Percentiles rank a stretch among this genome's conserved stretches.
These are phyloP conservation scores for Kalaharituber pfeilii DNA, from an alignment of 2,329 filamentous ascomycete genomes.

Conservation along the genomic window DNA sequence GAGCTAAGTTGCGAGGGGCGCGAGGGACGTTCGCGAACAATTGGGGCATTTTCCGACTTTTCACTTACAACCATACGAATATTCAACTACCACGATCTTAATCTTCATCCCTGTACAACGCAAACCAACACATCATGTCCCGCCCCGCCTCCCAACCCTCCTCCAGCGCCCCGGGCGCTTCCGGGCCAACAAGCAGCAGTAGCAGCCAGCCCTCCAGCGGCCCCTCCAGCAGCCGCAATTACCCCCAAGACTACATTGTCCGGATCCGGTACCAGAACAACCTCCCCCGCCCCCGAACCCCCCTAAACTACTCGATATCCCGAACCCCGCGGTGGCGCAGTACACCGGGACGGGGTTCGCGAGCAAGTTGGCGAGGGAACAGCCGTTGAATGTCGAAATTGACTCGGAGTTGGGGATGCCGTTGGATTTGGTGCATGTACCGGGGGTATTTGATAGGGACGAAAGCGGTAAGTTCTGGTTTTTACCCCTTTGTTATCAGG, in stretches of 20 bases:
- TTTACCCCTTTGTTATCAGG: too few relatives aligned
- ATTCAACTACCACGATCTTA: too few relatives aligned
- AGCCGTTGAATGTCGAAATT: constrained; percentile 88
- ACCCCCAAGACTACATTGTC: constrained; percentile 93
- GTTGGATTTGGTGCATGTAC: constrained; percentile 84
- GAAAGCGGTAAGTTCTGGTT: constrained; percentile 53
- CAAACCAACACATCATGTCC: not conserved
- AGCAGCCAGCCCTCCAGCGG: constrained; percentile 1
- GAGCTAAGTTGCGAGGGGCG: constrained; percentile 31
- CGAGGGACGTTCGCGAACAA: constrained; percentile 44
- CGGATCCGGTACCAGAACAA: constrained; percentile 91
- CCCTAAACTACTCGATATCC: constrained; percentile 91
- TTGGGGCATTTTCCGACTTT: too few relatives aligned
- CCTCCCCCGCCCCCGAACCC: constrained; percentile 80
- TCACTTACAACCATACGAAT: too few relatives aligned
- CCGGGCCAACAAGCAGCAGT: not conserved
- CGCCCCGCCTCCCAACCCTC: not conserved
- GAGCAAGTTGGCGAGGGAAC: constrained; percentile 65
- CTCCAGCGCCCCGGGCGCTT: not conserved
- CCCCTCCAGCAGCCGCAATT: constrained; percentile 24
- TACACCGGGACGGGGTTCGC: constrained; percentile 86
- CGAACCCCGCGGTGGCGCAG: constrained; percentile 76
- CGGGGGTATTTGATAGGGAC: constrained; percentile 85
- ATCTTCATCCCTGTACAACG: too few relatives aligned
- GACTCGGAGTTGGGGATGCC: constrained; percentile 98